These are phyloP conservation scores for Astraeus odoratus DNA, from an alignment of 768 basidiomycete species.

Conservation along the genomic window DNA sequence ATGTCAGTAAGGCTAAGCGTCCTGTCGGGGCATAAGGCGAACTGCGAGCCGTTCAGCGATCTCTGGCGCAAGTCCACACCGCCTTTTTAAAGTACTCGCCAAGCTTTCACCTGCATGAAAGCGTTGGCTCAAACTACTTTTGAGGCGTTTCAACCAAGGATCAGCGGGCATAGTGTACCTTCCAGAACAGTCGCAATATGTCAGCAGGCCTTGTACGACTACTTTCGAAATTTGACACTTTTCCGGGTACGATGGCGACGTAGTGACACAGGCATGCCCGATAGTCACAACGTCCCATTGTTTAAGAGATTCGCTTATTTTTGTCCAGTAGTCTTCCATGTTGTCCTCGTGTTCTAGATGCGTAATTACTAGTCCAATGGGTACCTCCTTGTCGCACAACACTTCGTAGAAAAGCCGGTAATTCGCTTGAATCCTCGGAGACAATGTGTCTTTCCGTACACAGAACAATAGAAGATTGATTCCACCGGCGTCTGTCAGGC, in stretches of 20 bases:
- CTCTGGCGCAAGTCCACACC: too few relatives aligned
- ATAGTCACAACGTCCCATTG: neutral
- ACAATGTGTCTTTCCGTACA: slow-evolving; percentile 6
- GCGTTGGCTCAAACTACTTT: too few relatives aligned
- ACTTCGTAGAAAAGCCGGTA: slow-evolving; percentile 7
- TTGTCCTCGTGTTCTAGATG: slow-evolving; percentile 13
- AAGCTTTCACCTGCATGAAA: too few relatives aligned
- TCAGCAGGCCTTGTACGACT: neutral
- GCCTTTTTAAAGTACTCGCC: too few relatives aligned
- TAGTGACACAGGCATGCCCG: neutral
- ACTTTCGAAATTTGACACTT: neutral
- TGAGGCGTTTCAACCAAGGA: too few relatives aligned
- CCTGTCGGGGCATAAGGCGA: too few relatives aligned
- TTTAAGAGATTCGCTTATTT: neutral
- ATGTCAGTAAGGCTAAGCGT: too few relatives aligned
- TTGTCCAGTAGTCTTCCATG: slow-evolving; percentile 27
- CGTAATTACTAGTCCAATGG: slow-evolving; percentile 6
- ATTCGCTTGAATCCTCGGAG: neutral
- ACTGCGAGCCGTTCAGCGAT: too few relatives aligned
- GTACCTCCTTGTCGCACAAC: slow-evolving; percentile 6
- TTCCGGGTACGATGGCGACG: neutral
- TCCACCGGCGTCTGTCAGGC: neutral
- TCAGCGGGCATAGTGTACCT: neutral
- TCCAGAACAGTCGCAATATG: neutral
- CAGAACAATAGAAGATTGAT: slow-evolving; percentile 12